phyloP scores from a whole-genome alignment of 2,329 filamentous ascomycete genomes.

The Paecilomyces niveus region DNA sequence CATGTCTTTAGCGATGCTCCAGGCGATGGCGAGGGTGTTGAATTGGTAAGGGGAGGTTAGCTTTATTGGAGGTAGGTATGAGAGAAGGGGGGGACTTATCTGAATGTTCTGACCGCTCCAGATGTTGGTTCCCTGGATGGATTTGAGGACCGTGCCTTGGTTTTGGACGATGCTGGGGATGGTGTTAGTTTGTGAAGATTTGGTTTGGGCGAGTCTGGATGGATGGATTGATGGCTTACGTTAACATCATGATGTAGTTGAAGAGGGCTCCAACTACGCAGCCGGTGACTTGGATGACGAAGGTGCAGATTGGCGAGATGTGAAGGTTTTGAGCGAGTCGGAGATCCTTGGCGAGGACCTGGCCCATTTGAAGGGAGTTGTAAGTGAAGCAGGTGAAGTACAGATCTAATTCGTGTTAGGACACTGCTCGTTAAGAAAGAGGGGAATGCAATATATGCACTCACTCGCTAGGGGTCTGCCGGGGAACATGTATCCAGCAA shows the following conservation, averaged over 20 bases:
- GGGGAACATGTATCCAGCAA: slow-evolving; percentile 43
- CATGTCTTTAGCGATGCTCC: slow-evolving; percentile 37
- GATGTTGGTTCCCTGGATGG: slow-evolving; percentile 38
- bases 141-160: slow-evolving; percentile 35
- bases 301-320: slow-evolving; percentile 37
- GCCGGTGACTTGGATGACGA: slow-evolving; percentile 26
- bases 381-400: slow-evolving; percentile 24
- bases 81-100: slow-evolving; percentile 7
- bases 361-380: slow-evolving; percentile 22
- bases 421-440: background rate
- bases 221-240: slow-evolving; percentile 8
- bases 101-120: slow-evolving; percentile 46
- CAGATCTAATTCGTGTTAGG: slow-evolving; percentile 8
- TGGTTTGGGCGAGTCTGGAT: background rate
- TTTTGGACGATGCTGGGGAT: slow-evolving; percentile 34
- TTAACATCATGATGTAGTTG: slow-evolving; percentile 40
- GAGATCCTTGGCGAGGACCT: slow-evolving; percentile 24
- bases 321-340: slow-evolving; percentile 31
- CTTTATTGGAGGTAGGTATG: background rate
- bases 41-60: slow-evolving; percentile 11
- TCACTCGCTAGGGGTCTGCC: slow-evolving; percentile 26
- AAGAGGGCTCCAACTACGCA: slow-evolving; percentile 26
- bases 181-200: background rate
- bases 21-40: slow-evolving; percentile 39
- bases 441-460: background rate